Base-by-base conservation (phyloP, 1,139 yeast species). In the Pneumocystis sp. region DNA sequence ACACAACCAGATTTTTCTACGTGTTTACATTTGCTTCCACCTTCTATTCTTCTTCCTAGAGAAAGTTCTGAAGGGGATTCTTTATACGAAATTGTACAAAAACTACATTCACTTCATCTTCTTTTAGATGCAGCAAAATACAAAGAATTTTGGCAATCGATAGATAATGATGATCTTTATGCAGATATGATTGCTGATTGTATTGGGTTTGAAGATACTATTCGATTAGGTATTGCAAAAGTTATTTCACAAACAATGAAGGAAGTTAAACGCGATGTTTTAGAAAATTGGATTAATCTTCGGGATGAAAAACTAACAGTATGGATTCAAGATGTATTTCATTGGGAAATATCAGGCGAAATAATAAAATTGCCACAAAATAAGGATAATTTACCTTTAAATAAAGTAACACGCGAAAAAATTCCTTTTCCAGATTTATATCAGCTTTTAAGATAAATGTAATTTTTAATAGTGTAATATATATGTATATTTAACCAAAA, bases 11-110 rank as follows among this genome's bases (percentile, higher is more conserved):
- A 80, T 69, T 80, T 80, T 72, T 72, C 78, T 60, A 71, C 79
- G 59, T 77, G 78, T 64, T 73, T 80, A 62, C 82, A 80, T 69
- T 73, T 80, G 59, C 73, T 80, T 61, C 82, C 82, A 50, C 73
- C 81, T 19, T 74, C 76, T 62, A 76, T 78, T 25, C 71, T 78
- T 61, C 67, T 70, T 21, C 65, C 70, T 12, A 50, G 62, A 63
- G 68, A 72, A 56, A 66, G 65, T 61, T 50, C 31, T 50, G 34
- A 25, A 8, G 34, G 34, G 10, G 77, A 76, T 65, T 66, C 73
- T 15, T 69, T 77, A 63, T 70, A 75, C 45, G 74, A 72, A 64
- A 71, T 73, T 40, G 76, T 77, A 45, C 79, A 77, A 69, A 74
- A 73, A 69, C 72, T 79, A 63, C 74, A 76, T 63, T 67, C 73